phyloP scores from a whole-genome alignment of 208 protist genomes.

The Leishmania martiniquensis region DNA sequence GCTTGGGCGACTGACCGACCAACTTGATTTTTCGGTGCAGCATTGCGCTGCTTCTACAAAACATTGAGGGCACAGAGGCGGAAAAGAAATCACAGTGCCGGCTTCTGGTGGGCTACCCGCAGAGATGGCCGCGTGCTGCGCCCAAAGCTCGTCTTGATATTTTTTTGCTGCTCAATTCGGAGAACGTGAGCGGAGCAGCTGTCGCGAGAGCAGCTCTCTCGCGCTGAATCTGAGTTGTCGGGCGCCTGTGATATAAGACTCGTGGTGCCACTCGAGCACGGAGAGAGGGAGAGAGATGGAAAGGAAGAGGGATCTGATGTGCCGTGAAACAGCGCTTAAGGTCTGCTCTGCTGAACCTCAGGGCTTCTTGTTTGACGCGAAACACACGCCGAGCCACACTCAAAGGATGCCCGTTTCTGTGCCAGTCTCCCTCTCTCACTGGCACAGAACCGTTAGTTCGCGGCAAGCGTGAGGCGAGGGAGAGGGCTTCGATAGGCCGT shows the following conservation, averaged over 20 bases:
- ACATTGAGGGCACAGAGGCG: too few relatives aligned
- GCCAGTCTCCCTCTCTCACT: background rate
- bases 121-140: background rate
- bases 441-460: background rate
- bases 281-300: too few relatives aligned
- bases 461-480: background rate
- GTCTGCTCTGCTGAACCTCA: background rate
- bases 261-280: too few relatives aligned
- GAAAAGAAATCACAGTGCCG: background rate
- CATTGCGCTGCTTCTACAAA: slow-evolving; percentile 4
- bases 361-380: background rate
- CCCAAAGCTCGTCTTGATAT: too few relatives aligned
- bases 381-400: background rate
- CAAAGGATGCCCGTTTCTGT: background rate
- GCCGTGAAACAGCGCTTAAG: background rate
- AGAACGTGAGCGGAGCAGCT: background rate
- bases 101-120: background rate
- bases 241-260: background rate
- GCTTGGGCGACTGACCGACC: background rate
- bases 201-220: background rate
- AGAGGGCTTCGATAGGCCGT: background rate
- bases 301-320: background rate
- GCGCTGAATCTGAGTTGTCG: background rate
- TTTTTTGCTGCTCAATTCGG: background rate
- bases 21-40: slow-evolving; percentile 6